Percentiles rank a stretch among this genome's conserved stretches.
Conservation (phyloP, 78 protist genomes). For the Dictyostelium purpureum region DNA sequence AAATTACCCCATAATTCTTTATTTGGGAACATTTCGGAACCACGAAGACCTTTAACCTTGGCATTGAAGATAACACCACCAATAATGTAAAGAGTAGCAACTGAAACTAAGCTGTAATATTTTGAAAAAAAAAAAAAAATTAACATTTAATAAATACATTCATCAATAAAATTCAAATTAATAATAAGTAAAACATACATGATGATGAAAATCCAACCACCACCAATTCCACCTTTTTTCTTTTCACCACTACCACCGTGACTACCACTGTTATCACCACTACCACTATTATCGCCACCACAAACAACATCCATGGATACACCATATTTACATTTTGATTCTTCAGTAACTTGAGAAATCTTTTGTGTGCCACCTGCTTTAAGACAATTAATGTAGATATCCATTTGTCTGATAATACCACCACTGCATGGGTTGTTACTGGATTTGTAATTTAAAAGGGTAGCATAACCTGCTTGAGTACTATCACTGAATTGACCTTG, state of each 20-base stretch:
- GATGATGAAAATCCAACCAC: conserved; percentile 72
- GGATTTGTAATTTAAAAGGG: background rate
- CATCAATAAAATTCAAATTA: background rate
- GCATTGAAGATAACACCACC: conserved; percentile 38
- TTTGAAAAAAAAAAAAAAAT: background rate
- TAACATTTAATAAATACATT: background rate
- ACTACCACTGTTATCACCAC: background rate
- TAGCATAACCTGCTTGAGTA: background rate
- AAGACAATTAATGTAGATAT: background rate
- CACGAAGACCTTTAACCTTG: conserved; percentile 26
- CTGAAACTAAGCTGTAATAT: background rate
- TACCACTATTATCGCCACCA: background rate
- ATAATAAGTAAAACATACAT: background rate
- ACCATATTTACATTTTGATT: conserved; percentile 14
- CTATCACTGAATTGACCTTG: background rate
- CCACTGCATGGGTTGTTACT: background rate
- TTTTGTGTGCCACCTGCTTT: background rate
- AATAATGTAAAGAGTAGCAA: background rate
- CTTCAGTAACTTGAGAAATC: background rate
- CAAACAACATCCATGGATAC: background rate
- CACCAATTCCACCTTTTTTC: conserved; percentile 33
- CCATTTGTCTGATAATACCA: background rate
- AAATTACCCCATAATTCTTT: conserved; percentile 4
- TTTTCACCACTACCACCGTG: background rate
- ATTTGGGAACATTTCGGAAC: conserved; percentile 67